These are phyloP conservation scores for Phanerochaete sordida DNA, from an alignment of 768 basidiomycete genomes.

Conservation along the genomic window DNA sequence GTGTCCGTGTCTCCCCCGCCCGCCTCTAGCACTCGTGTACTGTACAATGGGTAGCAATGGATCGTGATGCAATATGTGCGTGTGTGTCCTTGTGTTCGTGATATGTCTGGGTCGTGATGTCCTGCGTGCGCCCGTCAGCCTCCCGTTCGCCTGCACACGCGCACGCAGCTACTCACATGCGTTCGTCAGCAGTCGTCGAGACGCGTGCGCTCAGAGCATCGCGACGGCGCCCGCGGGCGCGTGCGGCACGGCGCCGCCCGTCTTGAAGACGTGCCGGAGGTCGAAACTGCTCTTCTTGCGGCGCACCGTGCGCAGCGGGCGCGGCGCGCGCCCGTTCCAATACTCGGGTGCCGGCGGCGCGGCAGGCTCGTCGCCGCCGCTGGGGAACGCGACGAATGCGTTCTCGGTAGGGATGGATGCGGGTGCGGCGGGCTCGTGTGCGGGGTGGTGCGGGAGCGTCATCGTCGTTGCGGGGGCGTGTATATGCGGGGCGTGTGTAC, in stretches of 20 bases:
- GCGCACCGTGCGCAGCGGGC: constrained; percentile 17
- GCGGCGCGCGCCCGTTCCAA: constrained; percentile 5
- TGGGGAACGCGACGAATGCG: neutral
- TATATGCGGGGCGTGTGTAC: neutral
- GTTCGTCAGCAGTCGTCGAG: neutral
- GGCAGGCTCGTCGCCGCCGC: neutral
- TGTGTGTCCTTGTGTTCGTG: no score
- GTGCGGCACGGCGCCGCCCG: neutral
- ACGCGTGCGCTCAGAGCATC: neutral
- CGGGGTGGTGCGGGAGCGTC: neutral
- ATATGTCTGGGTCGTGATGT: no score
- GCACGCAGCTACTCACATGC: neutral
- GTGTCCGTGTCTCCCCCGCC: neutral
- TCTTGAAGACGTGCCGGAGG: constrained; percentile 22
- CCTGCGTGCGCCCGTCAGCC: no score
- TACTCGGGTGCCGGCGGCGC: neutral
- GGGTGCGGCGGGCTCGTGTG: neutral
- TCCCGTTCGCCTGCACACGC: no score
- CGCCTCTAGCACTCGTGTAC: no score
- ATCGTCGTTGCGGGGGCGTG: neutral
- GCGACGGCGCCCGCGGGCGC: neutral
- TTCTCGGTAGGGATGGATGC: neutral
- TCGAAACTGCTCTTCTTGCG: constrained; percentile 25
- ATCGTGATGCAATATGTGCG: no score
- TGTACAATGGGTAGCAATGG: no score